These are phyloP conservation scores for Amphicarpaea edgeworthii DNA, from an alignment of 306 rosid genomes.

Conservation along the genomic window DNA sequence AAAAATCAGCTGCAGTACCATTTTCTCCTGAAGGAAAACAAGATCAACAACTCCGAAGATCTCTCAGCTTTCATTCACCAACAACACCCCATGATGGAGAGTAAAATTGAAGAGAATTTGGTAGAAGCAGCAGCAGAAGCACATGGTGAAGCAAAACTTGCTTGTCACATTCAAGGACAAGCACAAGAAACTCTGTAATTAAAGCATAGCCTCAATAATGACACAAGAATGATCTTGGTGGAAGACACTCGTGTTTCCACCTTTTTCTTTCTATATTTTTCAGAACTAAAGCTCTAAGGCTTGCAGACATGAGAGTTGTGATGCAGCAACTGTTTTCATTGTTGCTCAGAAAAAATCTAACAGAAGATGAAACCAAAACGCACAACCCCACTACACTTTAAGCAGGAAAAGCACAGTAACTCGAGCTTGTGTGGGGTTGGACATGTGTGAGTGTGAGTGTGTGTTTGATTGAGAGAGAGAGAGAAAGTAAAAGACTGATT, in stretches of 20 bases:
- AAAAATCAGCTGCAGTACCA: slow-evolving; percentile 60
- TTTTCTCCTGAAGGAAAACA: slow-evolving; percentile 46
- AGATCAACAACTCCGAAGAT: slow-evolving; percentile 54
- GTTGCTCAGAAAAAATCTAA: slow-evolving; percentile 35
- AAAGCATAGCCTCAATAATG: slow-evolving; percentile 66
- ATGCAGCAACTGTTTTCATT: slow-evolving; percentile 40
- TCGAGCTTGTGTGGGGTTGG: slow-evolving; percentile 59
- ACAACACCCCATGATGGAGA: slow-evolving; percentile 42
- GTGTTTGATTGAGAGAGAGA: slow-evolving; percentile 8
- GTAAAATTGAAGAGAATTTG: slow-evolving; percentile 42
- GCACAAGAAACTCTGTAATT: slow-evolving; percentile 40
- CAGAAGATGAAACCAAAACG: slow-evolving; percentile 59
- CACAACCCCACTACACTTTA: slow-evolving; percentile 42
- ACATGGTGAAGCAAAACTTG: slow-evolving; percentile 50
- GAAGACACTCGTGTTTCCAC: slow-evolving; percentile 40
- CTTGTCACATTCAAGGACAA: slow-evolving; percentile 51
- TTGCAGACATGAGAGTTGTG: slow-evolving; percentile 55
- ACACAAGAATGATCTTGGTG: slow-evolving; percentile 46
- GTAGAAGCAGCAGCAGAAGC: slow-evolving; percentile 49
- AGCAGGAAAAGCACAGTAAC: slow-evolving; percentile 48
- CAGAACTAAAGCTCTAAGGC: slow-evolving; percentile 43
- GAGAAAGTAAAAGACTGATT: slow-evolving; percentile 38
- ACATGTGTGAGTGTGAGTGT: slow-evolving; percentile 28
- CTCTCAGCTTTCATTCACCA: slow-evolving; percentile 52
- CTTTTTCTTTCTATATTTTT: neutral